Evolutionary conservation across 768 basidiomycete genomes (phyloP), one percentile per base, ranked within the genome.

Genomic region (Daedalea quercina): DNA sequence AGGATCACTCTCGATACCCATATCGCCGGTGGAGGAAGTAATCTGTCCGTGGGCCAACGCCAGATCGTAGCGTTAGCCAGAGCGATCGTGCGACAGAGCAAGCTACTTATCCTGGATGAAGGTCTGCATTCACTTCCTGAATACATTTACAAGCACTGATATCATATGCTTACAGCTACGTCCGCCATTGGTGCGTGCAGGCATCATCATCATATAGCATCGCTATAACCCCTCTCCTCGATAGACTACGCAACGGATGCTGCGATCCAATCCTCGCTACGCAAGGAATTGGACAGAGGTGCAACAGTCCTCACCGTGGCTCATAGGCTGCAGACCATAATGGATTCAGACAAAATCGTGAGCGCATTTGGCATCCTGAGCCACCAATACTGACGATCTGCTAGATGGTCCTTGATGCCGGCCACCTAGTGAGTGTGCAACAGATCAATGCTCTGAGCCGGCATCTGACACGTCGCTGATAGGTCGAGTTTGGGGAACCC

Each of bases 41-140:
- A 78, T 52, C 61, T 79, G 15, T 77, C 75, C 12, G 73, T 84
- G 17, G 81, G 82, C 7, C 78, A 84, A 60, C 68, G 80, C 9
- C 82, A 84, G 63, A 75, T 84, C 22, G 65, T 84, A 13, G 80
- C 81, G 0, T 67, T 84, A 0, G 81, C 82, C 0, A 68, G 82
- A 34, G 82, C 82, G 2, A 75, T 83, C 51, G 74, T 82, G 2
- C 67, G 82, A 11, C 65, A 69, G 43, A 80, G 77, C 60, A 82
- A 80, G 57, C 57, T 84, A 11, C 68, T 82, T 28, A 77, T 84
- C 41, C 65, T 84, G 9, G 82, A 84, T 51, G 82, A 84, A 61
- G 74, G 72, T 73, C 28, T 6, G 28, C n/a, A n/a, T 31, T 31
- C 28, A 11, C 28, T 31, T 6, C 28, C 28, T 31, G 6, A 11